Evolutionary conservation across 495 filamentous ascomycete species (phyloP).

Genomic region (Penicillium mononematosum): DNA sequence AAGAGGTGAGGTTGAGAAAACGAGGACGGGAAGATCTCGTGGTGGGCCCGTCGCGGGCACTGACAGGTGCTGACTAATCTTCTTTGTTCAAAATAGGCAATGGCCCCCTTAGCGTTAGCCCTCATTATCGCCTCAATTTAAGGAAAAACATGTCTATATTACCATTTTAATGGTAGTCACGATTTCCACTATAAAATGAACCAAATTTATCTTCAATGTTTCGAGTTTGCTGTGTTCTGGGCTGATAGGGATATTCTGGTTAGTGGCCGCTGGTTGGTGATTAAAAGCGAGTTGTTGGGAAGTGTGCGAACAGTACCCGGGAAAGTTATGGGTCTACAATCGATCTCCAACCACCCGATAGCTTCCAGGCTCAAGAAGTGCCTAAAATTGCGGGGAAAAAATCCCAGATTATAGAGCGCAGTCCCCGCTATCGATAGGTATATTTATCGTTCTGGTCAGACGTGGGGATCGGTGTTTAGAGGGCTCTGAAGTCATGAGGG

Average conservation of each 20-base stretch:
- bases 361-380: background rate
- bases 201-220: background rate
- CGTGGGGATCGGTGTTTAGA: background rate
- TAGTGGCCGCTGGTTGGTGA: background rate
- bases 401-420: background rate
- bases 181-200: background rate
- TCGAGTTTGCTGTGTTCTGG: background rate
- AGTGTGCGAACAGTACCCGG: background rate
- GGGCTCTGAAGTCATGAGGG: background rate
- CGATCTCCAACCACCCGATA: background rate
- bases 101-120: background rate
- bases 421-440: background rate
- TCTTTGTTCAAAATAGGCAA: background rate
- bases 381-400: background rate
- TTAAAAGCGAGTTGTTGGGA: background rate
- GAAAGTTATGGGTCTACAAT: background rate
- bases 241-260: background rate
- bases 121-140: background rate
- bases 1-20: background rate
- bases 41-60: background rate
- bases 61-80: background rate
- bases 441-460: background rate
- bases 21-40: background rate
- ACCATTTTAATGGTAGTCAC: background rate
- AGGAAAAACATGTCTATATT: background rate